A percentile compares a stretch with the other conserved stretches of the same genome.
These are phyloP conservation scores for Cyclotella sp. DNA, from an alignment of 108 stramenopile genomes.

Conservation along the genomic window DNA sequence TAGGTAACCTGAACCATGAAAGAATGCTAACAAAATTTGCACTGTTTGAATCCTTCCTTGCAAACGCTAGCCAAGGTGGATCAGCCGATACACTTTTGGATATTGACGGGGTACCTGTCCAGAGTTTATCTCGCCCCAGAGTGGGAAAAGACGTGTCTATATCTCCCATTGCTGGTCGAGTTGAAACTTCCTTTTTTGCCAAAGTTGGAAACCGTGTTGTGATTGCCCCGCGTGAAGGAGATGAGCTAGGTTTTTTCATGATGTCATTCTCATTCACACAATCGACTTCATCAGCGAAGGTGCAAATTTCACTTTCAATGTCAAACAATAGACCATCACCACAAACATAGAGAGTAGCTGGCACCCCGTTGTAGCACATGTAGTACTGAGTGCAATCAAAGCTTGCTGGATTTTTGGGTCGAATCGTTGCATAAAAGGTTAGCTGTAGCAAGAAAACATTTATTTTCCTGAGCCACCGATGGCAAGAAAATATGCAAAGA, in stretches of 20 bases:
- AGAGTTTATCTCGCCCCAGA: not conserved
- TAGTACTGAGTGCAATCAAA: conserved; percentile 7
- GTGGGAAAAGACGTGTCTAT: conserved; percentile 15
- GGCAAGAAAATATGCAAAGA: not conserved
- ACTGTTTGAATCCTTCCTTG: conserved; percentile 6
- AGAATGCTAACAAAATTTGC: not conserved
- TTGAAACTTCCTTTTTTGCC: not conserved
- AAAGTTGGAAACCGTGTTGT: not conserved
- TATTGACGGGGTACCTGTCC: conserved; percentile 1
- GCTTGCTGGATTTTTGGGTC: not conserved
- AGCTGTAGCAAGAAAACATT: not conserved
- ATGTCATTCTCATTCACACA: not conserved
- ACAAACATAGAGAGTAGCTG: not conserved
- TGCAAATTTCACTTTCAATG: conserved; percentile 4
- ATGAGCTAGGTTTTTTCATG: no score
- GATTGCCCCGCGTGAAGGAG: not conserved
- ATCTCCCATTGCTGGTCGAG: not conserved
- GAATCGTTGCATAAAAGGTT: not conserved
- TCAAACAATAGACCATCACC: conserved; percentile 22
- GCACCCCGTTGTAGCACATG: conserved; percentile 1
- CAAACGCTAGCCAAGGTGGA: conserved; percentile 4
- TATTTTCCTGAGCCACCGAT: not conserved
- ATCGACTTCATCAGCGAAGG: conserved; percentile 20
- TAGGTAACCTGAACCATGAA: not conserved
- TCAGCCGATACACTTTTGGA: not conserved